phyloP scores from a whole-genome alignment of 1,284 basidiomycete genomes.

The Phlebopus sp. region DNA sequence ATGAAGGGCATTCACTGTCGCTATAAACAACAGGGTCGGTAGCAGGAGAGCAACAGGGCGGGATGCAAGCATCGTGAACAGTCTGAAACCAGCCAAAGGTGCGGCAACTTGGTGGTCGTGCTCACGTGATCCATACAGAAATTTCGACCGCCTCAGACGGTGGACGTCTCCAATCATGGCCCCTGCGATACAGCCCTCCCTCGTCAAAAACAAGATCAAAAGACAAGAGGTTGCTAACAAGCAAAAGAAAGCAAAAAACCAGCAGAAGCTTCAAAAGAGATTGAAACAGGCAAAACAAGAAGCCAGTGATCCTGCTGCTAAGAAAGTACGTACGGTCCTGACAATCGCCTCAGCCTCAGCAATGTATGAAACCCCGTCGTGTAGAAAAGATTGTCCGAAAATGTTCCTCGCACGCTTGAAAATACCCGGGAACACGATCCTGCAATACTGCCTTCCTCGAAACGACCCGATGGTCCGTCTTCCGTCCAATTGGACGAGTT shows the following conservation, averaged over 20 bases:
- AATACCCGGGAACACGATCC: conserved; percentile 91
- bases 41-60: conserved; percentile 20
- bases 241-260: conserved; percentile 74
- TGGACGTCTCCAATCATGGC: conserved; percentile 39
- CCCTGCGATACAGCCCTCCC: conserved; percentile 58
- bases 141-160: background rate
- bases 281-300: conserved; percentile 74
- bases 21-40: conserved; percentile 17
- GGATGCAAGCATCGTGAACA: conserved; percentile 24
- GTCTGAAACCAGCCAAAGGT: background rate
- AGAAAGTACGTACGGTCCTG: conserved; percentile 55
- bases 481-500: conserved; percentile 52
- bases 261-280: conserved; percentile 79
- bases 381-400: conserved; percentile 79
- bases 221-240: conserved; percentile 75
- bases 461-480: conserved; percentile 31
- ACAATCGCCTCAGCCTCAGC: background rate
- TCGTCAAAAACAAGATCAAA: conserved; percentile 84
- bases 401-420: conserved; percentile 90
- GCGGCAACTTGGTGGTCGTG: background rate
- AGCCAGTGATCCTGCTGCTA: conserved; percentile 64
- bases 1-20: conserved; percentile 52
- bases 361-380: background rate
- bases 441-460: conserved; percentile 61
- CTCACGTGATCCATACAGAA: conserved; percentile 22